Percentiles rank a stretch among this genome's conserved stretches.
phyloP scores from a whole-genome alignment of 2,329 filamentous ascomycete species.

The Botrytis fragariae region DNA sequence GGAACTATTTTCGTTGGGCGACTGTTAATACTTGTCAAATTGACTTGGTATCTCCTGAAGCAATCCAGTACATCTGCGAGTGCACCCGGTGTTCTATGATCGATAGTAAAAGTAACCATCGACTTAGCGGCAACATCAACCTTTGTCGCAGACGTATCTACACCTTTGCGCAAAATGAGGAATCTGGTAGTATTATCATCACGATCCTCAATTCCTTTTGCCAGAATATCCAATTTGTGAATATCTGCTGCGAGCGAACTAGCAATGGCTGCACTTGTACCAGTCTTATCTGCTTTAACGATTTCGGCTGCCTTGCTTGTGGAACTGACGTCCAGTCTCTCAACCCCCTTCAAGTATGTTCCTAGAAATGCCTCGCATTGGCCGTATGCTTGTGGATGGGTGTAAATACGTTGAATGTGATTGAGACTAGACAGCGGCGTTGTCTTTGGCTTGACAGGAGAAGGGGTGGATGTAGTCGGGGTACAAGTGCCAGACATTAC shows the following conservation, averaged over 20 bases:
- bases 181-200: slow-evolving; percentile 78
- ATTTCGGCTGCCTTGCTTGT: slow-evolving; percentile 84
- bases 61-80: slow-evolving; percentile 76
- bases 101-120: slow-evolving; percentile 78
- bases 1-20: slow-evolving; percentile 70
- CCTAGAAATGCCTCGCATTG: slow-evolving; percentile 79
- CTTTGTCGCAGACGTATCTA: slow-evolving; percentile 27
- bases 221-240: slow-evolving; percentile 67
- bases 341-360: slow-evolving; percentile 66
- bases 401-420: slow-evolving; percentile 75
- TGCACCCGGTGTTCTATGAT: slow-evolving; percentile 75
- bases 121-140: slow-evolving; percentile 54
- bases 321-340: slow-evolving; percentile 78
- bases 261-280: slow-evolving; percentile 72
- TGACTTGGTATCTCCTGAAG: slow-evolving; percentile 70
- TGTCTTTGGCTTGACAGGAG: slow-evolving; percentile 45
- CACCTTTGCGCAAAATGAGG: slow-evolving; percentile 55
- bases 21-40: slow-evolving; percentile 88
- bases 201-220: slow-evolving; percentile 67
- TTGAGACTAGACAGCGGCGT: slow-evolving; percentile 52
- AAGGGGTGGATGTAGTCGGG: slow-evolving; percentile 48
- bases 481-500: slow-evolving; percentile 48
- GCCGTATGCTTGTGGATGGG: slow-evolving; percentile 92
- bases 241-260: slow-evolving; percentile 69
- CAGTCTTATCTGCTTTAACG: slow-evolving; percentile 57